These are phyloP conservation scores for Suhomyces guaymorum DNA, from an alignment of 1,139 yeast species.

Conservation along the genomic window DNA sequence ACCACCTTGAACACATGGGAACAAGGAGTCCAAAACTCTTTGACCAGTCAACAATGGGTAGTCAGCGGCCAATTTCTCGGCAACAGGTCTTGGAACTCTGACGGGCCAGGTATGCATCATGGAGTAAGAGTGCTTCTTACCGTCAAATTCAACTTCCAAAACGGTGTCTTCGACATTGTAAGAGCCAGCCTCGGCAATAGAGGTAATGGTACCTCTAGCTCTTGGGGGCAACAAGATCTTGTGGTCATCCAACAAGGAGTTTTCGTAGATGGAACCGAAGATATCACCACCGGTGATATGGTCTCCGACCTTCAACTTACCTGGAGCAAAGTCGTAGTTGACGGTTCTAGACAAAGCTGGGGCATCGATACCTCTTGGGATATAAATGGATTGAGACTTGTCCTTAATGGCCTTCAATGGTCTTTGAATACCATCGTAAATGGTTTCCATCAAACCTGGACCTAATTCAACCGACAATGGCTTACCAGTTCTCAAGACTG, in stretches of 20 bases:
- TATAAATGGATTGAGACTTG: constrained; percentile 83
- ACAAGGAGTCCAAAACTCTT: constrained; percentile 94
- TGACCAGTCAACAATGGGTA: constrained; percentile 97
- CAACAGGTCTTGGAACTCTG: constrained; percentile 98
- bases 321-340: constrained; percentile 87
- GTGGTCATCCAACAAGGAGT: constrained; percentile 88
- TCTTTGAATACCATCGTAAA: constrained; percentile 98
- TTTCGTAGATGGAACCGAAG: constrained; percentile 90
- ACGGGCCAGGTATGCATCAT: constrained; percentile 99
- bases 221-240: constrained; percentile 95
- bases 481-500: constrained; percentile 95
- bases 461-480: constrained; percentile 98
- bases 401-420: constrained; percentile 92
- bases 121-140: constrained; percentile 74
- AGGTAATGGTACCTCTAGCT: constrained; percentile 95
- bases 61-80: constrained; percentile 89
- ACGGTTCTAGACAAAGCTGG: constrained; percentile 85
- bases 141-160: constrained; percentile 93
- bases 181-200: constrained; percentile 85
- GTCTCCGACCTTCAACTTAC: constrained; percentile 81
- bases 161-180: constrained; percentile 87
- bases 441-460: constrained; percentile 98
- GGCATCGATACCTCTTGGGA: constrained; percentile 97
- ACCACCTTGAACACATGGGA: constrained; percentile 99
- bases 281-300: constrained; percentile 98